Percentiles rank a stretch among this genome's conserved stretches.
phyloP scores from a whole-genome alignment of 495 filamentous ascomycete species.

The Pseudoneurospora amorphoporcata region DNA sequence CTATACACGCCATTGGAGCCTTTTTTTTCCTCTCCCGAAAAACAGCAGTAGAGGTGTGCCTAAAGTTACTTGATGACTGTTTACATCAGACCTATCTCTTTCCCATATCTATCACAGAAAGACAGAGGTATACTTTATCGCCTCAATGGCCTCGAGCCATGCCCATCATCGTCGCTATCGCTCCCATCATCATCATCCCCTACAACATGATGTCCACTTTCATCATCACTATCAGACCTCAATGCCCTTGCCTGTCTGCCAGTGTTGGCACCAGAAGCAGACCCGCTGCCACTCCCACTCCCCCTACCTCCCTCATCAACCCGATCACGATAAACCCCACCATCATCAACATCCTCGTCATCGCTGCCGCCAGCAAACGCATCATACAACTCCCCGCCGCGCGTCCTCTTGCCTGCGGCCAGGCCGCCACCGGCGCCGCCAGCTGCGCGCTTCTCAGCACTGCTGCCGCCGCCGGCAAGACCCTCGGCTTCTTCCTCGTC shows the following conservation, averaged over 20 bases:
- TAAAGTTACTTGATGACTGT: background rate
- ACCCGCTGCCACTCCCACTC: background rate
- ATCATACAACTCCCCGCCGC: conserved; percentile 83
- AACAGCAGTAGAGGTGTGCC: background rate
- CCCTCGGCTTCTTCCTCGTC: conserved; percentile 69
- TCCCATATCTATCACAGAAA: background rate
- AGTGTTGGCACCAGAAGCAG: background rate
- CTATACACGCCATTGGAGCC: background rate
- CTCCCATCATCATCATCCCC: conserved; percentile 20
- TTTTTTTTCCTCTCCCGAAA: background rate
- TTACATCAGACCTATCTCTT: background rate
- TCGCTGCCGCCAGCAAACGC: conserved; percentile 71
- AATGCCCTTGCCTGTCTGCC: conserved; percentile 5
- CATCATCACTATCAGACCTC: conserved; percentile 43
- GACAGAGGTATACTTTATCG: background rate
- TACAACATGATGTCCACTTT: conserved; percentile 21
- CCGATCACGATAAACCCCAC: conserved; percentile 11
- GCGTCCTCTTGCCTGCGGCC: conserved; percentile 32
- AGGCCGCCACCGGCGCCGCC: background rate
- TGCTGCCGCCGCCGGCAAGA: conserved; percentile 20
- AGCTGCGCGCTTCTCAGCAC: background rate
- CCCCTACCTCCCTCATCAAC: background rate
- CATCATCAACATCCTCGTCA: conserved; percentile 39
- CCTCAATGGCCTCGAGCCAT: background rate
- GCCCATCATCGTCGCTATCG: conserved; percentile 11